Evolutionary conservation across 2,329 filamentous ascomycete species (phyloP), one percentile per base, ranked within the genome.

Genomic region (Sclerotinia sclerotiorum): DNA sequence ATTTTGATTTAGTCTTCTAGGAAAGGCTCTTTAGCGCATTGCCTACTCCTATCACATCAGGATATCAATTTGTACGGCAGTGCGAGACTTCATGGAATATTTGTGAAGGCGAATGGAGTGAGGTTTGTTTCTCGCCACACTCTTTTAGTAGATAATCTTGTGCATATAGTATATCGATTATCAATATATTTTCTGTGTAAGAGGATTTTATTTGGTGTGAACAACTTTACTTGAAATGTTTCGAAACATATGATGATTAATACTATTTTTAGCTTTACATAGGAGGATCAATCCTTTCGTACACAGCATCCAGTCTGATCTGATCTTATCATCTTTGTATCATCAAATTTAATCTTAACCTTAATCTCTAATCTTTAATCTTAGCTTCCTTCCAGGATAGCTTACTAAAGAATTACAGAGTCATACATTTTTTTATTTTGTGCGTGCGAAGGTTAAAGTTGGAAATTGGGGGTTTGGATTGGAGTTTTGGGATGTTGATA

Each of bases 131-230:
- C 10, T 29, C 46, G 39, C 46, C 19, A 51, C 46, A 51, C 29
- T 39, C 46, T 62, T 63, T 63, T 15, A 27, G 46, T 51, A 27
- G 60, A 27, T n/a, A 35, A 51, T 51, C 24, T 51, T 63, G 27
- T 51, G 60, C 15, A 46, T 62, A 27, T 39, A 39, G 58, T 62
- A 49, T 42, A 63, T 6, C n/a, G 51, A 63, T 63, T 51, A 51
- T 42, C 32, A 42, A 63, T 27, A 39, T 15, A 13, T 42, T 2
- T 51, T 21, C 21, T 51, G 15, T 60, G 24, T 46, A 4, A 29
- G n/a, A 60, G n/a, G n/a, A 21, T 6, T 60, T 60, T 5, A 15
- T 15, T 13, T 11, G 39, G 39, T 29, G 13, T 49, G 44, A 35
- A 49, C 0, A 49, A 49, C 21, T 27, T 51, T 51, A 8, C 15